Evolutionary conservation across 257 asterid genomes (phyloP), one percentile per base, ranked within the genome.

Genomic region (Hygrophila difformis): DNA sequence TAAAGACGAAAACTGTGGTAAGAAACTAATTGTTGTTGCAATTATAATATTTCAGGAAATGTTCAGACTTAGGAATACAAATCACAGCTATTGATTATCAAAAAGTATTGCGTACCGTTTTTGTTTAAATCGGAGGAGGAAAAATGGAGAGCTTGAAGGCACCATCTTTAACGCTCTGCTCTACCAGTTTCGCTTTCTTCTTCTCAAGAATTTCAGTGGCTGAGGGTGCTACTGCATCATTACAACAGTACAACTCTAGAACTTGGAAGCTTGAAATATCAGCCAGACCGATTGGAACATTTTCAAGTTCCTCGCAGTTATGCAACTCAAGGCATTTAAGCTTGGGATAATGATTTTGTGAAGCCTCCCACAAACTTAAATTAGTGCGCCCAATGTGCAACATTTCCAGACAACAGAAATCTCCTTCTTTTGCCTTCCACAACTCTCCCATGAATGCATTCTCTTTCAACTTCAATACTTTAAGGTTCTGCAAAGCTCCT

Each of bases 121-220:
- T 24, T 24, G 31, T 5, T 31, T 9, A 31, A 4, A 4, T 2
- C 55, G 66, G 62, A 8, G 77, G 78, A 49, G 82, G 82, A 60
- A 66, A 74, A 53, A 74, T 50, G 15, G 66, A 57, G 23, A 75
- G 76, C 65, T 56, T 67, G 55, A 75, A 67, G 43, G 33, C 67
- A 36, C 19, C 10, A 13, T 56, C 59, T 39, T 36, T 24, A 16
- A 35, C 39, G 46, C 17, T 51, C 34, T 56, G 53, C 44, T 13
- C 35, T 12, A 37, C 51, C 18, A 21, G 29, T 7, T 2, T 24
- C 29, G 3, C 5, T 7, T 2, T 20, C 18, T 59, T 63, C 29
- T n/a, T n/a, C n/a, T n/a, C 39, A 56, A 59, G 51, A 47, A 72
- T 72, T 14, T 2, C 21, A 18, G 65, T 56, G 16, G 72, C 79